phyloP scores from a whole-genome alignment of 768 basidiomycete genomes.

The Boletus subparvulus region DNA sequence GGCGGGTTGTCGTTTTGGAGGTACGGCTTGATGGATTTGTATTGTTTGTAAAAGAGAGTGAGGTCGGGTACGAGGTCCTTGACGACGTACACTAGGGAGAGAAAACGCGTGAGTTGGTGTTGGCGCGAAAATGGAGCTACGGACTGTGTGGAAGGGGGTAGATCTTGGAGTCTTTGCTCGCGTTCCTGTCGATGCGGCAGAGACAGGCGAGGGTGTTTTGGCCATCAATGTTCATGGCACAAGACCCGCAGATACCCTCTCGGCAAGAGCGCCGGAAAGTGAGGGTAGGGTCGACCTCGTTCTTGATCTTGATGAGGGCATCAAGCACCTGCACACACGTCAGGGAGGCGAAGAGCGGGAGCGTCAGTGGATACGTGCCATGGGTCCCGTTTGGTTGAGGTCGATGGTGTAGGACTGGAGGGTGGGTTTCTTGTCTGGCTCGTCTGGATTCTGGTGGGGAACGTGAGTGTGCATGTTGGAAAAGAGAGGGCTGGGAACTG shows the following conservation, averaged over 20 bases:
- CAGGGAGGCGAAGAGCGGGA: not conserved
- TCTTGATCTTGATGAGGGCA: constrained; percentile 98
- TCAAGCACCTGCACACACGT: constrained; percentile 61
- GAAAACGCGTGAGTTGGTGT: not conserved
- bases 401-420: constrained; percentile 92
- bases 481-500: not conserved
- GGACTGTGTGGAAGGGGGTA: constrained; percentile 97
- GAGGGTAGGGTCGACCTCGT: constrained; percentile 94
- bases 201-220: constrained; percentile 97
- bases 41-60: constrained; percentile 96
- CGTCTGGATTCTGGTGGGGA: constrained; percentile 81
- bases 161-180: constrained; percentile 76
- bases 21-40: constrained; percentile 98
- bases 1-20: constrained; percentile 92
- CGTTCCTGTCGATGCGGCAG: constrained; percentile 86
- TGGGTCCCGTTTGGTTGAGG: constrained; percentile 92
- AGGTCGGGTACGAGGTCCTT: constrained; percentile 96
- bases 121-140: constrained; percentile 30
- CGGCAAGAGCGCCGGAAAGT: constrained; percentile 93
- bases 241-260: constrained; percentile 97
- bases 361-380: constrained; percentile 50
- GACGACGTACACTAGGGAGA: constrained; percentile 87
- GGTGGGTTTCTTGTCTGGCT: constrained; percentile 85
- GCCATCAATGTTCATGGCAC: constrained; percentile 99
- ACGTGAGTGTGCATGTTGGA: not conserved